These are phyloP conservation scores for Rhododendron simsii DNA, from an alignment of 148 eudicot genomes.

Conservation along the genomic window DNA sequence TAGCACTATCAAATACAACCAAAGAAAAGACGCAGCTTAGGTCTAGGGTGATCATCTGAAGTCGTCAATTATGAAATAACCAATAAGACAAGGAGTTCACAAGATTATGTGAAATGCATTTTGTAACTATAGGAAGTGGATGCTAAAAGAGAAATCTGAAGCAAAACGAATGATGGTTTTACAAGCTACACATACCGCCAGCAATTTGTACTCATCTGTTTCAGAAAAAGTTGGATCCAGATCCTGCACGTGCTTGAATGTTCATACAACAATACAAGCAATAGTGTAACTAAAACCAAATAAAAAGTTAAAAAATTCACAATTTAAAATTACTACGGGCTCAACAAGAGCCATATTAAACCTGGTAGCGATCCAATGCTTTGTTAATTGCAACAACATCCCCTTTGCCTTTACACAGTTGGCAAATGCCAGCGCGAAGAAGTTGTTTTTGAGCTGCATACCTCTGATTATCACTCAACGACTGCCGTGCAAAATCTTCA, in stretches of 20 bases:
- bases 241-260: slow-evolving; percentile 27
- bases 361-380: slow-evolving; percentile 64
- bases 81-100: not conserved
- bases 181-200: slow-evolving; percentile 31
- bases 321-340: not conserved
- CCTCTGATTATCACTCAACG: slow-evolving; percentile 44
- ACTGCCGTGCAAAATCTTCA: slow-evolving; percentile 63
- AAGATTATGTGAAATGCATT: not conserved
- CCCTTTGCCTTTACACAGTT: slow-evolving; percentile 67
- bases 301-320: not conserved
- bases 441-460: slow-evolving; percentile 71
- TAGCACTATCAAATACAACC: not conserved
- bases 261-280: not conserved
- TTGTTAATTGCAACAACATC: slow-evolving; percentile 53
- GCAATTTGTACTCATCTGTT: slow-evolving; percentile 38
- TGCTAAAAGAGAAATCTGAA: not conserved
- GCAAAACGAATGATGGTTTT: not conserved
- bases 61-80: not conserved
- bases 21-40: not conserved
- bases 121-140: not conserved
- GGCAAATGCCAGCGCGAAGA: slow-evolving; percentile 79
- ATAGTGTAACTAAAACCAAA: too few species aligned
- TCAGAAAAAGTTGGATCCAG: slow-evolving; percentile 54
- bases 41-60: not conserved
- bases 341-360: slow-evolving; percentile 8